A percentile compares a stretch with the other conserved stretches of the same genome.
phyloP scores from a whole-genome alignment of 1,284 basidiomycete genomes.

The Puccinia coronata region DNA sequence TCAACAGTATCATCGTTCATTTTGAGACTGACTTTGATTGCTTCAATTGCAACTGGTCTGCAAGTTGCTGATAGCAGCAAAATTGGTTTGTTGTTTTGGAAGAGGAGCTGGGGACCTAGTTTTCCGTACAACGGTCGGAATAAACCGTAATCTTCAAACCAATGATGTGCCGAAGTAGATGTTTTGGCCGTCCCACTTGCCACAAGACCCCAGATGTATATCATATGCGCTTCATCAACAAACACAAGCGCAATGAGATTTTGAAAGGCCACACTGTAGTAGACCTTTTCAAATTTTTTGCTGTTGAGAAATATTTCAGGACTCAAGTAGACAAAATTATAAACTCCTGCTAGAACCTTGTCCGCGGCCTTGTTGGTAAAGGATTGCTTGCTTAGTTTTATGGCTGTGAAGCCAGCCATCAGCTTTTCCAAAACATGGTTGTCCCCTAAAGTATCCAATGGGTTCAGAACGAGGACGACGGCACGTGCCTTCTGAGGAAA shows the following conservation, averaged over 20 bases:
- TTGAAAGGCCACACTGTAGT: background rate
- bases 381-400: background rate
- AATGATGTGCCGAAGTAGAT: background rate
- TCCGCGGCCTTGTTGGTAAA: background rate
- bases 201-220: constrained; percentile 31
- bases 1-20: background rate
- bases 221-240: constrained; percentile 7
- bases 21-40: constrained; percentile 12
- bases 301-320: constrained; percentile 24
- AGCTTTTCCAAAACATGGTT: background rate
- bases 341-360: background rate
- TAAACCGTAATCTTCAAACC: background rate
- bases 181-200: background rate
- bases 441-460: too few relatives aligned
- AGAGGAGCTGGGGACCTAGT: constrained; percentile 1
- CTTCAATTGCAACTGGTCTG: constrained; percentile 2
- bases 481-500: too few relatives aligned
- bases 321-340: constrained; percentile 2
- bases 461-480: too few relatives aligned
- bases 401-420: background rate
- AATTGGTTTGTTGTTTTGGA: background rate
- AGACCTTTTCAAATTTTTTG: background rate
- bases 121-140: constrained; percentile 17
- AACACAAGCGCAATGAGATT: background rate
- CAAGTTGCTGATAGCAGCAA: constrained; percentile 15